These are phyloP conservation scores for Thelonectria blattea DNA, from an alignment of 2,329 filamentous ascomycete genomes.

Conservation along the genomic window DNA sequence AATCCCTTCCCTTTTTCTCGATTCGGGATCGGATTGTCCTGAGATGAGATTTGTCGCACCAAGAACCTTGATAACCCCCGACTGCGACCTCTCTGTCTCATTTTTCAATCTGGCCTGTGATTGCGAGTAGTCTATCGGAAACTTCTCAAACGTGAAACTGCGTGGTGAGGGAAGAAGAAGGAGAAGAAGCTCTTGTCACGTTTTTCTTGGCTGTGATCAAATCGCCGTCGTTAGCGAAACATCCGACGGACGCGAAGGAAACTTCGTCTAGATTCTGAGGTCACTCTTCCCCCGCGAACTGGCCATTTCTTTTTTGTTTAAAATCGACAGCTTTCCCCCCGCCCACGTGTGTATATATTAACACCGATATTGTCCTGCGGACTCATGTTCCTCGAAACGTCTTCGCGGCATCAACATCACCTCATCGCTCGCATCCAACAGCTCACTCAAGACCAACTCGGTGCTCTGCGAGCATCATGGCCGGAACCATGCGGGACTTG, in stretches of 20 bases:
- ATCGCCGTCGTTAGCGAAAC: constrained; percentile 20
- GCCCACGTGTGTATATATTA: constrained; percentile 2
- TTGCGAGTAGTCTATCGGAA: neutral
- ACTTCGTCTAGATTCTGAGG: constrained; percentile 6
- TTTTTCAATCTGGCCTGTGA: neutral
- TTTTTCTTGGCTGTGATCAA: neutral
- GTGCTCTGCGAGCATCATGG: neutral
- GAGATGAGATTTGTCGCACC: neutral
- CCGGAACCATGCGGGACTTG: constrained; percentile 25
- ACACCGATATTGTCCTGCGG: neutral
- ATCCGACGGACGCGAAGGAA: constrained; percentile 18
- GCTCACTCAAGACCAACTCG: neutral
- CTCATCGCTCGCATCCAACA: neutral
- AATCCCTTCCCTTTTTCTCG: neutral
- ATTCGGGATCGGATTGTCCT: neutral
- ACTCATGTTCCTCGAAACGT: neutral
- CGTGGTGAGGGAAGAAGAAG: neutral
- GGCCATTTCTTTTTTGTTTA: neutral
- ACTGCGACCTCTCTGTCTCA: neutral
- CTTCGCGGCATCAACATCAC: neutral
- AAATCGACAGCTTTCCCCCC: neutral
- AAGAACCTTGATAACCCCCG: constrained; percentile 7
- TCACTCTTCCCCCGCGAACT: constrained; percentile 2
- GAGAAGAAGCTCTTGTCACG: neutral
- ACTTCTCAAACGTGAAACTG: neutral